Evolutionary conservation across 1,139 yeast genomes (phyloP), one percentile per base, ranked within the genome.

Genomic region (Sugiyamaella japonica): DNA sequence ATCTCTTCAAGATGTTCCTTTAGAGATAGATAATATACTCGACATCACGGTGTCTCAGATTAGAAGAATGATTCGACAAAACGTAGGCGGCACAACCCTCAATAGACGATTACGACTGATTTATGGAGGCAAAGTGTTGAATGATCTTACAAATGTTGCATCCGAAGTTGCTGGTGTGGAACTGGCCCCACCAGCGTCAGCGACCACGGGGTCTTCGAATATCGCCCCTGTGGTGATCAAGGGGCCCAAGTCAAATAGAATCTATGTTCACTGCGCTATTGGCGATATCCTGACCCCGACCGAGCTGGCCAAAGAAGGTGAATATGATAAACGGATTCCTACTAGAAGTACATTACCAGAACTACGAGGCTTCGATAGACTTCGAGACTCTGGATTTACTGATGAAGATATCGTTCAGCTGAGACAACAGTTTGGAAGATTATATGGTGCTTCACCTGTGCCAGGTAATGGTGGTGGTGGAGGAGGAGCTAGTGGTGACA

Each of bases 321-420:
- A 78, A 55, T 62, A 82, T 55, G 95, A 86, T 64, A 77, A 76
- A 50, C 64, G 68, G 47, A 77, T 76, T 0, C 79, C 77, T 29
- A 75, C 75, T 23, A 70, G 73, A 50, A 66, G 76, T 5, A 78
- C 85, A 0, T 79, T 86, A 0, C 90, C 93, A 1, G 89, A 87
- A 48, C 87, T 87, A 6, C 80, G 86, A 10, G 97, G 97, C 2
- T 89, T 90, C 69, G 97, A 90, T 70, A 73, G 97, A 48, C 75
- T 90, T 55, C 76, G 91, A 31, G 82, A 82, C 44, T 93, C 91
- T 51, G 97, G 97, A 7, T 89, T 90, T 67, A 79, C 86, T 4
- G 86, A 81, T 45, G 86, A 82, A 53, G 97, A 90, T 63, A 82
- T 90, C 29, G 75, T 76, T 47, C 85, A 85, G 58, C 72, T 90